Conservation (phyloP, 2,329 filamentous ascomycete genomes). For the Epichloe bromicola region DNA sequence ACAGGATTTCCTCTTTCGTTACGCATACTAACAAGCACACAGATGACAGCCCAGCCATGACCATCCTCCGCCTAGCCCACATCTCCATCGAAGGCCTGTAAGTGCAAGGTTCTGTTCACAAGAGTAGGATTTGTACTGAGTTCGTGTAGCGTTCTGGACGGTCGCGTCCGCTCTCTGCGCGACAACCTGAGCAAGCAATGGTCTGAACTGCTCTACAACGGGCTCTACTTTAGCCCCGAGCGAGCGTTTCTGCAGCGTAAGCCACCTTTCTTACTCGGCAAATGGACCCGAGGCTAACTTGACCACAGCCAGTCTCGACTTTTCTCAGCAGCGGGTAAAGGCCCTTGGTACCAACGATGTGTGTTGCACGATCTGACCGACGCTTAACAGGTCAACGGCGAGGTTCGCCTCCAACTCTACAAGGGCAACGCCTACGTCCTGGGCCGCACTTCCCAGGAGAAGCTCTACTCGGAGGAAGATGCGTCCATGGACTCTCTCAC, state of each 20-base stretch:
- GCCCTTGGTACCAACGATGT: no score
- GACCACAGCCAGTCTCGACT: constrained; percentile 1
- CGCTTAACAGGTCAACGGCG: constrained; percentile 16
- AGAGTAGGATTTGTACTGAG: background rate
- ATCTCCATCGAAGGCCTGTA: constrained; percentile 1
- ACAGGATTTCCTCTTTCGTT: background rate
- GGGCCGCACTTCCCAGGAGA: constrained; percentile 24
- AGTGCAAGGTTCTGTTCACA: background rate
- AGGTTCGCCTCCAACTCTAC: constrained; percentile 21
- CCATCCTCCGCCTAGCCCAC: constrained; percentile 1
- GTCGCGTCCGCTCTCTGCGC: constrained; percentile 1
- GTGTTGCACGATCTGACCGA: background rate
- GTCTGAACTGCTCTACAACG: constrained; percentile 3
- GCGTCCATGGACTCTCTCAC: constrained; percentile 34
- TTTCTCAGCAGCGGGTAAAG: constrained; percentile 1
- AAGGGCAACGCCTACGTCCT: constrained; percentile 27
- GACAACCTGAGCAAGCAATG: constrained; percentile 1
- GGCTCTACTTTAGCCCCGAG: constrained; percentile 2
- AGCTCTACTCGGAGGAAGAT: constrained; percentile 34
- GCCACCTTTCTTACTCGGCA: background rate
- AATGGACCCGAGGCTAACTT: background rate
- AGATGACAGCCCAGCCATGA: constrained; percentile 3
- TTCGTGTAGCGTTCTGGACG: background rate
- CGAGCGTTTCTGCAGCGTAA: constrained; percentile 1
- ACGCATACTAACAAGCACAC: background rate